Evolutionary conservation across 1,284 basidiomycete species (phyloP).

Genomic region (Gymnopus androsaceus): DNA sequence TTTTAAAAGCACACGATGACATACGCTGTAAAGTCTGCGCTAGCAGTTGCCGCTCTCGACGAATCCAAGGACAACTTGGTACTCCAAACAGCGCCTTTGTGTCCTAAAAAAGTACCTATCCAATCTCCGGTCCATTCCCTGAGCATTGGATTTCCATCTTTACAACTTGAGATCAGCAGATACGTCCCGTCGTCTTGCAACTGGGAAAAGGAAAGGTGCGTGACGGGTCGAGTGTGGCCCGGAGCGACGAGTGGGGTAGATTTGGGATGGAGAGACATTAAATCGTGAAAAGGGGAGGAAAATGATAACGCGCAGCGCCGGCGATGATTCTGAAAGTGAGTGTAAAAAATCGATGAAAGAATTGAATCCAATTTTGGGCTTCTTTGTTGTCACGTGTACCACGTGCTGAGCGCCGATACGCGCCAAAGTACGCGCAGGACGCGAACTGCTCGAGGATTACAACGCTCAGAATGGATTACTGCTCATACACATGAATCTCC

Average conservation of each 20-base stretch:
- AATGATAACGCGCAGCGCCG: too few species aligned
- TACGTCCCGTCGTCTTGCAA: conserved; percentile 83
- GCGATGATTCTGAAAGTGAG: too few species aligned
- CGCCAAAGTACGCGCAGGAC: too few species aligned
- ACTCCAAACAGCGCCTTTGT: conserved; percentile 99
- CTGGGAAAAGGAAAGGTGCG: conserved; percentile 90
- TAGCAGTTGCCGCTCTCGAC: conserved; percentile 87
- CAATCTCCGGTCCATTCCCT: conserved; percentile 98
- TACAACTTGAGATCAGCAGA: conserved; percentile 91
- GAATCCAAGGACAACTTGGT: conserved; percentile 90
- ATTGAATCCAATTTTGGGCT: too few species aligned
- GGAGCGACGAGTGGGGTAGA: conserved; percentile 77
- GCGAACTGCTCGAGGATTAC: too few species aligned
- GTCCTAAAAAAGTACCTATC: conserved; percentile 97
- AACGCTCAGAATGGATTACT: too few species aligned
- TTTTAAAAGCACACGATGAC: too few species aligned
- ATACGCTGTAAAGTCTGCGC: conserved; percentile 97
- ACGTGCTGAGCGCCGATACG: too few species aligned
- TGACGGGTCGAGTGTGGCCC: conserved; percentile 86
- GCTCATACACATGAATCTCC: too few species aligned
- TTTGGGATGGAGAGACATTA: conserved; percentile 62
- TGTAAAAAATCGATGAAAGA: too few species aligned
- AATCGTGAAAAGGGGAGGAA: too few species aligned
- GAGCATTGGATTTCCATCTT: conserved; percentile 96
- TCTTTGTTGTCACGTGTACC: too few species aligned